Evolutionary conservation across 345 rosid species (phyloP).

Genomic region (Nasturtium officinale): DNA sequence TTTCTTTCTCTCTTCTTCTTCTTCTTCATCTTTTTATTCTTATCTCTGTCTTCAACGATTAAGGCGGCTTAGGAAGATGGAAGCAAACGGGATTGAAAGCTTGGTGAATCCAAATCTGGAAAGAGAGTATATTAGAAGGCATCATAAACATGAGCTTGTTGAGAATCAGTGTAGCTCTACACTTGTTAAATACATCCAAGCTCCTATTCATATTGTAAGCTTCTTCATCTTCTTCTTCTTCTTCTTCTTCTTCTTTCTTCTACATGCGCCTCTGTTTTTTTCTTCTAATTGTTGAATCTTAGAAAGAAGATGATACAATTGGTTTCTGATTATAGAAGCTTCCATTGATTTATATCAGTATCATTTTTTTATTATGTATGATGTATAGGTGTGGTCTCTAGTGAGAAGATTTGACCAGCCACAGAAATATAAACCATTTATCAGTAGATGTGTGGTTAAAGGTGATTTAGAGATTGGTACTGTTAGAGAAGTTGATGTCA

Average conservation of each 20-base stretch:
- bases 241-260: not conserved
- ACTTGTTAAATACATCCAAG: constrained; percentile 82
- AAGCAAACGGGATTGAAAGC: constrained; percentile 31
- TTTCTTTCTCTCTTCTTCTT: constrained; percentile 21
- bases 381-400: constrained; percentile 71
- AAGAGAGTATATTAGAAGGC: constrained; percentile 60
- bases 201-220: constrained; percentile 90
- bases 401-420: constrained; percentile 88
- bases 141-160: constrained; percentile 60
- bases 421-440: constrained; percentile 77
- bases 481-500: constrained; percentile 80
- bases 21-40: not conserved
- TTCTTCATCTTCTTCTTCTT: constrained; percentile 6
- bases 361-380: not conserved
- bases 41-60: constrained; percentile 1
- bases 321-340: constrained; percentile 1
- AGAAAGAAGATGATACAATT: not conserved
- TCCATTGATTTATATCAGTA: not conserved
- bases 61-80: constrained; percentile 46
- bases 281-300: too few species aligned
- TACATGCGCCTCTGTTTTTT: constrained; percentile 3
- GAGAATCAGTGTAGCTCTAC: constrained; percentile 83
- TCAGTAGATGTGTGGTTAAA: constrained; percentile 68
- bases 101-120: constrained; percentile 46
- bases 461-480: constrained; percentile 81